These are phyloP conservation scores for Ophiognomonia clavigignenti-juglandacearum DNA, from an alignment of 2,329 filamentous ascomycete genomes.

Conservation along the genomic window DNA sequence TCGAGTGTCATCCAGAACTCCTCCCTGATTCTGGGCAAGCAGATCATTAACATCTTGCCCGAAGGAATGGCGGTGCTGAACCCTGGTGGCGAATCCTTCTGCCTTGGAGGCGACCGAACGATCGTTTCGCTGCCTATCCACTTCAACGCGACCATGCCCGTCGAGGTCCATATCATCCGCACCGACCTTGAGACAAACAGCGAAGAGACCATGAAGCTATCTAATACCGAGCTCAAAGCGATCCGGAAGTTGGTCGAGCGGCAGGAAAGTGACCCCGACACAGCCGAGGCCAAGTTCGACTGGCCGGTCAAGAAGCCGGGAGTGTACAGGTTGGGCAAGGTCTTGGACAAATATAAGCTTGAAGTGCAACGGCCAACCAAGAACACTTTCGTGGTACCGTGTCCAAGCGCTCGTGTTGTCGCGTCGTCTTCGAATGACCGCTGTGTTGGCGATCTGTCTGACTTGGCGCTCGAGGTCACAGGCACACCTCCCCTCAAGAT, in stretches of 20 bases:
- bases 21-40: slow-evolving; percentile 89
- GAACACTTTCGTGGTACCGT: slow-evolving; percentile 80
- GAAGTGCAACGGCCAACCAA: slow-evolving; percentile 75
- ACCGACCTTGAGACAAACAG: slow-evolving; percentile 76
- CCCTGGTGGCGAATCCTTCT: slow-evolving; percentile 74
- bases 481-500: slow-evolving; percentile 90
- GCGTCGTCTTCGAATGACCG: slow-evolving; percentile 58
- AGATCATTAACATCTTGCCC: slow-evolving; percentile 95
- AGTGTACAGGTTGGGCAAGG: slow-evolving; percentile 77
- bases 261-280: slow-evolving; percentile 58
- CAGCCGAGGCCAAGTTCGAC: slow-evolving; percentile 61
- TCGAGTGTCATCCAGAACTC: slow-evolving; percentile 85
- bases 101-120: slow-evolving; percentile 61
- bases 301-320: slow-evolving; percentile 81
- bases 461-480: slow-evolving; percentile 75
- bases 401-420: slow-evolving; percentile 73
- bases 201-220: slow-evolving; percentile 76
- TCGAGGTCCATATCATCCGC: slow-evolving; percentile 82
- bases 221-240: slow-evolving; percentile 66
- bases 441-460: slow-evolving; percentile 83
- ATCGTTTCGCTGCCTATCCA: slow-evolving; percentile 71
- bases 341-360: slow-evolving; percentile 89
- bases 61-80: slow-evolving; percentile 93
- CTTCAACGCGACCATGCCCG: slow-evolving; percentile 89
- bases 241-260: slow-evolving; percentile 66